Evolutionary conservation across 2,329 filamentous ascomycete genomes (phyloP).

Genomic region (Colletotrichum costaricense): DNA sequence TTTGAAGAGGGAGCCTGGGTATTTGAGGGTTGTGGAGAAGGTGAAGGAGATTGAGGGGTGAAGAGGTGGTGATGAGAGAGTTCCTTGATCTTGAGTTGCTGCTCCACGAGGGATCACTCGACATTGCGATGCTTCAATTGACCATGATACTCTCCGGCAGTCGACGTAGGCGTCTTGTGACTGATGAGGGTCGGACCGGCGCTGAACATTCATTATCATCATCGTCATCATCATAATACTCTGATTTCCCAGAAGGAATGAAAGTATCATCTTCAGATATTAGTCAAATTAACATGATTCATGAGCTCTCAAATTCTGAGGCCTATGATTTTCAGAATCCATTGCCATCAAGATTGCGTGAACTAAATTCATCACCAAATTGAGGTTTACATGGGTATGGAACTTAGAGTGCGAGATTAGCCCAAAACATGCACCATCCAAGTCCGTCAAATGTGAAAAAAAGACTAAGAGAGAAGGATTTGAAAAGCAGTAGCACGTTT

Average conservation of each 20-base stretch:
- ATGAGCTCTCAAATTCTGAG: background rate
- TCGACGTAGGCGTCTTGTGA: too few species aligned
- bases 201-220: too few species aligned
- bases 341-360: background rate
- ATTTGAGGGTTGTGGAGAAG: constrained; percentile 58
- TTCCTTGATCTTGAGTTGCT: background rate
- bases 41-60: constrained; percentile 60
- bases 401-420: background rate
- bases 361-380: background rate
- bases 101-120: too few species aligned
- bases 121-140: too few species aligned
- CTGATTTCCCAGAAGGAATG: background rate
- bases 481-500: background rate
- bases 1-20: constrained; percentile 60
- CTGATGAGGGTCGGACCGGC: too few species aligned
- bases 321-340: accelerated
- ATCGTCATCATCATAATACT: too few species aligned
- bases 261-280: background rate
- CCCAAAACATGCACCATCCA: background rate
- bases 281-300: background rate
- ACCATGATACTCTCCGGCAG: too few species aligned
- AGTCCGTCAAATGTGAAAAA: background rate
- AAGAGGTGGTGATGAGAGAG: background rate
- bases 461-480: background rate
- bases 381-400: background rate